Evolutionary conservation across 176 grass and related monocot species (phyloP).

Genomic region (Oryza rufipogon): DNA sequence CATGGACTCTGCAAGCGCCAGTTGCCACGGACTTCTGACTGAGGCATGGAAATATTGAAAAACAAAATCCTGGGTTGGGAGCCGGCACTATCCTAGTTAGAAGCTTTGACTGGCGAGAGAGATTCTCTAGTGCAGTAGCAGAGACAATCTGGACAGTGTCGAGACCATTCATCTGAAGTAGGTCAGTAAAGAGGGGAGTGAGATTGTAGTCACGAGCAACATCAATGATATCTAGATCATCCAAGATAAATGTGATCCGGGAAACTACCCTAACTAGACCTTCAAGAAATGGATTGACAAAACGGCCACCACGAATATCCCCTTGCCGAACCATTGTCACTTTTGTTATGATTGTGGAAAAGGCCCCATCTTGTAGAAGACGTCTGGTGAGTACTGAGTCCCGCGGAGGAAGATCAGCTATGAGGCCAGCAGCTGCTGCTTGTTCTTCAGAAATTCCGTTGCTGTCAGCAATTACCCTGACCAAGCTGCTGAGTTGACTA

Average conservation of each 20-base stretch:
- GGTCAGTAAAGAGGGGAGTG: conserved; percentile 79
- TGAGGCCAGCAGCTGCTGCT: conserved; percentile 79
- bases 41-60: conserved; percentile 75
- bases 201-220: conserved; percentile 81
- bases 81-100: conserved; percentile 62
- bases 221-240: conserved; percentile 56
- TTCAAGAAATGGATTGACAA: conserved; percentile 86
- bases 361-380: conserved; percentile 87
- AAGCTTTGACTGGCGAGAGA: conserved; percentile 79
- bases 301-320: conserved; percentile 77
- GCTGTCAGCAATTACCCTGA: conserved; percentile 80
- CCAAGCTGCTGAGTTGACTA: conserved; percentile 80
- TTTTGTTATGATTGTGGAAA: conserved; percentile 67
- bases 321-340: conserved; percentile 72
- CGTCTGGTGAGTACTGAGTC: conserved; percentile 72
- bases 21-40: conserved; percentile 56
- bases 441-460: conserved; percentile 95
- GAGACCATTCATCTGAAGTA: conserved; percentile 93
- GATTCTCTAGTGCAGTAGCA: conserved; percentile 72
- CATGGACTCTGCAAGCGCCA: conserved; percentile 75
- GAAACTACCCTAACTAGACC: conserved; percentile 78
- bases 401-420: conserved; percentile 76
- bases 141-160: conserved; percentile 80
- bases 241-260: conserved; percentile 78
- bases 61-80: conserved; percentile 62